These are phyloP conservation scores for Sherardia arvensis DNA, from an alignment of 257 asterid genomes.

Conservation along the genomic window DNA sequence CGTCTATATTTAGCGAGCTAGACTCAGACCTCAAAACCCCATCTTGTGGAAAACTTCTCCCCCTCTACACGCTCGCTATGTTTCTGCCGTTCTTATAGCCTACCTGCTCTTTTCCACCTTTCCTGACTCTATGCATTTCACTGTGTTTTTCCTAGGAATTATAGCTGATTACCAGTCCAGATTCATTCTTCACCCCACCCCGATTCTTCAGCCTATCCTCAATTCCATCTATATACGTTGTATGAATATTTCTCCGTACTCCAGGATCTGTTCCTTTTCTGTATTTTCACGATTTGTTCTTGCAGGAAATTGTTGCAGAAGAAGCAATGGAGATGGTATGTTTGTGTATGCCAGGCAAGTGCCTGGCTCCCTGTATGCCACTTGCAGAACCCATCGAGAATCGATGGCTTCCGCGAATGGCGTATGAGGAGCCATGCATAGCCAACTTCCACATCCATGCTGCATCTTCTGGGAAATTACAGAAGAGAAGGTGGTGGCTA, in stretches of 20 bases:
- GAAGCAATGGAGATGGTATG: background rate
- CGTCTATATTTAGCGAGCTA: conserved; percentile 46
- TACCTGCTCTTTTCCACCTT: background rate
- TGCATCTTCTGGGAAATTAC: background rate
- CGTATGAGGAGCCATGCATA: conserved; percentile 99
- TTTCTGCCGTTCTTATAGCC: conserved; percentile 23
- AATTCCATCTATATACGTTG: conserved; percentile 4
- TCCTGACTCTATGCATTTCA: background rate
- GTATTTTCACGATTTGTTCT: background rate
- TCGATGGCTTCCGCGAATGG: conserved; percentile 88
- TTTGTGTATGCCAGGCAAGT: conserved; percentile 26
- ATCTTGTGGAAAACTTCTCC: conserved; percentile 10
- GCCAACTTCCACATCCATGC: conserved; percentile 11
- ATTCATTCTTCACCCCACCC: background rate
- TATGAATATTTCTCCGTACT: background rate
- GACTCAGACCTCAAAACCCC: conserved; percentile 34
- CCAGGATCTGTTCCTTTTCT: background rate
- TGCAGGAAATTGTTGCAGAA: background rate
- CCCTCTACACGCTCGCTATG: conserved; percentile 27
- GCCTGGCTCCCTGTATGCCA: conserved; percentile 99
- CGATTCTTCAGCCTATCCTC: conserved; percentile 12
- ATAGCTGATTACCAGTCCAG: background rate
- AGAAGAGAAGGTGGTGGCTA: background rate
- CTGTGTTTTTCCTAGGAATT: background rate
- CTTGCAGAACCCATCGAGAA: conserved; percentile 64